Base-by-base conservation (phyloP, 768 basidiomycete species). In the Lenzites betulinus region DNA sequence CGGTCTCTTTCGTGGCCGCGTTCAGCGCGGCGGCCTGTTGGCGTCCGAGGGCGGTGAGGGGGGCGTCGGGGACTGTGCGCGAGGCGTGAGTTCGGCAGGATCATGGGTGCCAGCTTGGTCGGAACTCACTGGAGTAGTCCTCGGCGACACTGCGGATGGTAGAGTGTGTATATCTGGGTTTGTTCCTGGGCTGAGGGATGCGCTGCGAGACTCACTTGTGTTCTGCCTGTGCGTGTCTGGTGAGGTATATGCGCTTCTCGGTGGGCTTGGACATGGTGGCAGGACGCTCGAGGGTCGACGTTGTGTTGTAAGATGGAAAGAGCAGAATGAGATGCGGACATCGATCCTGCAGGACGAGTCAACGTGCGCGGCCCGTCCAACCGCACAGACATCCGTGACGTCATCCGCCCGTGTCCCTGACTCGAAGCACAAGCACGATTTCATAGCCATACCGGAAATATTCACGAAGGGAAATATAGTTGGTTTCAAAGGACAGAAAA, bases 161-260 rank as follows among this genome's bases (percentile, higher is more conserved):
- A 28, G 20, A 16, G 33, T 22, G 23, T 1, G 35, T 22, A 46
- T 7, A 3, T 46, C 44, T 8, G 44, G 44, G 18, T 20, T 25
- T 33, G 28, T 9, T 26, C 23, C n/a, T 8, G 33, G n/a, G 38
- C 23, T 15, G 30, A 42, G n/a, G n/a, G n/a, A 2, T 42, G 13
- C 33, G 41, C 15, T 33, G 30, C 38, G 11, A 13, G 7, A 54
- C 70, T 33, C 20, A 71, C 70, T 71, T 71, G 64, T 71, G 70
- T 49, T 71, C 70, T 2, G 70, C 70, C 53, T 71, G 66, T 0
- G 70, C 68, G 59, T 71, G 70, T 16, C 70, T 65, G 23, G 69
- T 69, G 48, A 71, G 62, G 61, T 65, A 71, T 39, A 71, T 68
- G 48, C 64, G 67, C 55, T 71, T 71, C 54, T 67, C 59, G 1